Conservation (phyloP, 345 rosid species). For the Citrus hindsii region DNA sequence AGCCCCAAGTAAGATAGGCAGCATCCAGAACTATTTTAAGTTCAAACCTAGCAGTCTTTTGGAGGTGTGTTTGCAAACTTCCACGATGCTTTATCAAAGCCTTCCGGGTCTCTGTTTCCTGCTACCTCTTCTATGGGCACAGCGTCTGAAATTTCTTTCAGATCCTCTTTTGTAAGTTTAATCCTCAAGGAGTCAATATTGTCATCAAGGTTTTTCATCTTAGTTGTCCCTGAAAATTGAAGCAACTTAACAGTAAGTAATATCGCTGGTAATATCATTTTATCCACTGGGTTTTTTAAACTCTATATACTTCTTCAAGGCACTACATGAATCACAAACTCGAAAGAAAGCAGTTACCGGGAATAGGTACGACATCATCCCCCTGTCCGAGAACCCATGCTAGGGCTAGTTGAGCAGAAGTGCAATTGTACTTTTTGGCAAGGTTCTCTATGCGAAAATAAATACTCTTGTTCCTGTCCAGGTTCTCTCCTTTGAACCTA, state of each 20-base stretch:
- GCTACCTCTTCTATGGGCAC: slow-evolving; percentile 45
- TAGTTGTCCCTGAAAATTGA: slow-evolving; percentile 37
- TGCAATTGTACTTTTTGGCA: too few species aligned
- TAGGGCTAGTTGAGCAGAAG: too few species aligned
- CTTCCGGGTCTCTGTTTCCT: not conserved
- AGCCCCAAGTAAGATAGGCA: not conserved
- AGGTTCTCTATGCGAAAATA: too few species aligned
- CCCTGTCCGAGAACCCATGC: too few species aligned
- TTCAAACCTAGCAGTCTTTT: not conserved
- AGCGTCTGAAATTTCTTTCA: slow-evolving; percentile 38
- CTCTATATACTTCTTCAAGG: not conserved
- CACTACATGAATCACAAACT: not conserved
- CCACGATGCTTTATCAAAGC: slow-evolving; percentile 23
- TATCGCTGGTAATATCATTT: too few species aligned
- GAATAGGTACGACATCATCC: slow-evolving; percentile 35
- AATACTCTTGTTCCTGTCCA: too few species aligned
- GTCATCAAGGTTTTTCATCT: slow-evolving; percentile 43
- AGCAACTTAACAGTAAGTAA: not conserved
- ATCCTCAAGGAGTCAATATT: slow-evolving; percentile 39
- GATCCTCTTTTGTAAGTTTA: slow-evolving; percentile 25
- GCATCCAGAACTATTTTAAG: not conserved
- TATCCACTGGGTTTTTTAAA: too few species aligned
- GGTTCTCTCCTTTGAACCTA: too few species aligned
- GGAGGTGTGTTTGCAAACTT: slow-evolving; percentile 40
- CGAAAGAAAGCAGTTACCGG: slow-evolving; percentile 25